Conservation (phyloP, 169 alveolate genomes). For the Plasmodium vivax region DNA sequence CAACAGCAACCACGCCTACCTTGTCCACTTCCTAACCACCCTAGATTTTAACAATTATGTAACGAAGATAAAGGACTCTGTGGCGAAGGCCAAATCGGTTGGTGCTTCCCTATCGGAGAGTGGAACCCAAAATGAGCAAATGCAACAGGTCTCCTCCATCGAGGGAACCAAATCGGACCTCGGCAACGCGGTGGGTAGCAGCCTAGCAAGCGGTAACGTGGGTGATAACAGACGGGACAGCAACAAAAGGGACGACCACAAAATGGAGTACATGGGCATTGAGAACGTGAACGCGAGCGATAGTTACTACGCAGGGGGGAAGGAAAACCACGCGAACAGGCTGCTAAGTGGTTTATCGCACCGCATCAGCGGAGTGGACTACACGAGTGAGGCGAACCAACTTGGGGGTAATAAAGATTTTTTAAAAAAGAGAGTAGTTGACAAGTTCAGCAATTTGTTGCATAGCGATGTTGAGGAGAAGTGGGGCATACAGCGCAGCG, state of each 20-base stretch:
- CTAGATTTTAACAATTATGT: constrained; percentile 57
- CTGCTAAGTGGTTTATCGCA: constrained; percentile 15
- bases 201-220: background rate
- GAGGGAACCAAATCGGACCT: background rate
- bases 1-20: constrained; percentile 59
- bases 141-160: background rate
- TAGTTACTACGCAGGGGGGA: constrained; percentile 11
- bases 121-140: background rate
- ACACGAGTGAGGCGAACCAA: background rate
- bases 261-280: constrained; percentile 58
- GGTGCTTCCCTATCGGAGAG: background rate
- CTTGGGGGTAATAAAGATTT: constrained; percentile 1
- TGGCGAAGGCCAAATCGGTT: background rate
- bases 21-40: constrained; percentile 62
- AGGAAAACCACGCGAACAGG: constrained; percentile 13
- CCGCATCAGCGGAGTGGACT: background rate
- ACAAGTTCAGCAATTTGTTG: constrained; percentile 49
- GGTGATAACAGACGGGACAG: background rate
- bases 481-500: background rate
- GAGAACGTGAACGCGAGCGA: constrained; percentile 32
- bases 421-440: constrained; percentile 40
- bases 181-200: background rate
- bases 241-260: constrained; percentile 44
- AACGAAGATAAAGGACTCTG: constrained; percentile 69
- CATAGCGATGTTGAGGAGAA: constrained; percentile 15